phyloP scores from a whole-genome alignment of 176 grass and related monocot genomes.

The Hyparrhenia diplandra region DNA sequence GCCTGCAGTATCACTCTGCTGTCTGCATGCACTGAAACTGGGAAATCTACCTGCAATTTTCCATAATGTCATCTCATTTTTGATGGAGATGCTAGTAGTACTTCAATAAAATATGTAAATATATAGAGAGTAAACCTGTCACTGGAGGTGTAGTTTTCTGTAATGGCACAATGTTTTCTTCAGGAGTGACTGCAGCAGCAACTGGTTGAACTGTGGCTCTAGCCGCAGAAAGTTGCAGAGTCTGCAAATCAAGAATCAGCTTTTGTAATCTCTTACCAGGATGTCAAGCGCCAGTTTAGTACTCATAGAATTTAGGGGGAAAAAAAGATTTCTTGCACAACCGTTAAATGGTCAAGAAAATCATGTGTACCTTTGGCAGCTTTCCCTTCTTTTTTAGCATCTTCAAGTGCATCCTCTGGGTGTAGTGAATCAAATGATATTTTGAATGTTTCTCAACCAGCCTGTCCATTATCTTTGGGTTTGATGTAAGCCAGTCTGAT shows the following conservation, averaged over 20 bases:
- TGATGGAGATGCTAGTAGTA: conserved; percentile 1
- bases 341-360: conserved; percentile 10
- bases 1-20: conserved; percentile 34
- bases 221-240: conserved; percentile 78
- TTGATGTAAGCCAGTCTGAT: conserved; percentile 74
- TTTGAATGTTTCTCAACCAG: conserved; percentile 90
- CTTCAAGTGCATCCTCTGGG: conserved; percentile 93
- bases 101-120: conserved; percentile 24
- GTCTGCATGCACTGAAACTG: conserved; percentile 37
- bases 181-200: conserved; percentile 33
- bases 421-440: conserved; percentile 96
- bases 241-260: conserved; percentile 52
- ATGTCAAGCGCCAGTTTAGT: background rate
- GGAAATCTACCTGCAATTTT: conserved; percentile 43
- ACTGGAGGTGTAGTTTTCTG: conserved; percentile 27
- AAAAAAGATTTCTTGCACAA: background rate
- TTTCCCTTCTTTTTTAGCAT: conserved; percentile 93
- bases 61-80: conserved; percentile 13
- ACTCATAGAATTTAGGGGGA: background rate
- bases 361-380: conserved; percentile 62
- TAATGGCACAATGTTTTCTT: conserved; percentile 37
- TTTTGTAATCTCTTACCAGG: conserved; percentile 21
- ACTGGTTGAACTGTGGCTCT: conserved; percentile 57
- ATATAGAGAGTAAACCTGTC: conserved; percentile 34
- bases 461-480: conserved; percentile 56